A percentile compares a stretch with the other conserved stretches of the same genome.
Conservation (phyloP, 306 rosid species). For the Fagus crenata region DNA sequence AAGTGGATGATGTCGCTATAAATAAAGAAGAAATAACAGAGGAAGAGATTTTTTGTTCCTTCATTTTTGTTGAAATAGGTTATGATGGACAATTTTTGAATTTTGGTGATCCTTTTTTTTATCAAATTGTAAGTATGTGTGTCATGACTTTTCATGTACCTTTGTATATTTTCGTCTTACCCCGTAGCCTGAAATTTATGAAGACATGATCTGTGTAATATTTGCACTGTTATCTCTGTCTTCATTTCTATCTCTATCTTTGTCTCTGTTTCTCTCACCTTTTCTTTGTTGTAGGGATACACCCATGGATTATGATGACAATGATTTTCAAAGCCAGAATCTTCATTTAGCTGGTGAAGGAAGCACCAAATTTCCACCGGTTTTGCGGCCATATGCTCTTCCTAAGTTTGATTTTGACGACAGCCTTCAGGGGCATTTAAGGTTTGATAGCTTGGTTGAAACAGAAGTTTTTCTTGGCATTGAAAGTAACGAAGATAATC, state of each 20-base stretch:
- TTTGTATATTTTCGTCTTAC: not conserved
- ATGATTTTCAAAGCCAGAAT: constrained; percentile 96
- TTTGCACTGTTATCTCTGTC: not conserved
- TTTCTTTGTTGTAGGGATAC: constrained; percentile 60
- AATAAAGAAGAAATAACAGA: not conserved
- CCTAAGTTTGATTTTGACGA: constrained; percentile 98
- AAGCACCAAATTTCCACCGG: constrained; percentile 75
- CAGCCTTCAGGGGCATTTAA: constrained; percentile 80
- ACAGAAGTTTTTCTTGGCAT: constrained; percentile 64
- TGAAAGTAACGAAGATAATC: constrained; percentile 52
- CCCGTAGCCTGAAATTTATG: not conserved
- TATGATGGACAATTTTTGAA: not conserved
- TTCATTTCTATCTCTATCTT: not conserved
- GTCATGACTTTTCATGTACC: not conserved
- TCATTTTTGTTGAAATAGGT: not conserved
- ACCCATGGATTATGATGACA: constrained; percentile 99
- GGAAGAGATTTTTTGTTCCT: not conserved
- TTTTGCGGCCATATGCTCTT: constrained; percentile 72
- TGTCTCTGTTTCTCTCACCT: constrained; percentile 14
- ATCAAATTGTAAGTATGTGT: not conserved
- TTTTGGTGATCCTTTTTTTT: not conserved
- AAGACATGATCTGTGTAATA: not conserved
- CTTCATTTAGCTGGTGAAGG: constrained; percentile 99
- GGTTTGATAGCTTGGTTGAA: constrained; percentile 96
- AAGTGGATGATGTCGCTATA: not conserved